phyloP scores from a whole-genome alignment of 345 rosid species.

The Eucalyptus decipiens region DNA sequence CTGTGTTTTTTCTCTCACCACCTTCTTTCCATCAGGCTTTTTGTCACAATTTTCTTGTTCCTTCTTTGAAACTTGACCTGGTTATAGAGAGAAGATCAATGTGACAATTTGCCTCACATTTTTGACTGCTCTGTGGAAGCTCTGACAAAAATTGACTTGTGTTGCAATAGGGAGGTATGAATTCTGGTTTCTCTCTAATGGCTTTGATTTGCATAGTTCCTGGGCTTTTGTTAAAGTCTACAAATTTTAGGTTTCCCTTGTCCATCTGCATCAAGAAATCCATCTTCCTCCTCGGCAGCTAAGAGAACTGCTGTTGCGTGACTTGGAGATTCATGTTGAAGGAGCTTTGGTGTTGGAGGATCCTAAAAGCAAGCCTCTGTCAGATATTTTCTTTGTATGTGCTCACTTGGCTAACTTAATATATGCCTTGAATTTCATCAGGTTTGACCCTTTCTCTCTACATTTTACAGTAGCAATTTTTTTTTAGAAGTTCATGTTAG shows the following conservation, averaged over 20 bases:
- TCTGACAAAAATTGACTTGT: constrained; percentile 36
- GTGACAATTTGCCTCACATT: constrained; percentile 21
- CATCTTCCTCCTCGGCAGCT: constrained; percentile 57
- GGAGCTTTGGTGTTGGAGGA: constrained; percentile 26
- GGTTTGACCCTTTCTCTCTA: constrained; percentile 28
- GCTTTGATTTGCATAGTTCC: background rate
- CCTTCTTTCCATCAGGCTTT: background rate
- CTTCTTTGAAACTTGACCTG: background rate
- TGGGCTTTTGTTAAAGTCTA: background rate
- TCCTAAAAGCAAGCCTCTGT: constrained; percentile 35
- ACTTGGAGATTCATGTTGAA: constrained; percentile 52
- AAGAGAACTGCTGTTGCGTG: constrained; percentile 65
- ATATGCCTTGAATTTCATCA: constrained; percentile 38
- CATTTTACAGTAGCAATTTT: background rate
- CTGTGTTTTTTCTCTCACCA: background rate
- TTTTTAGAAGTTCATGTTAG: background rate
- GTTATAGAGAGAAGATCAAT: constrained; percentile 37
- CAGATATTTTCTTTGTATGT: constrained; percentile 55
- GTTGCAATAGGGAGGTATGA: constrained; percentile 30
- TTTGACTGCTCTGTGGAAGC: constrained; percentile 81
- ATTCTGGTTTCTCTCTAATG: background rate
- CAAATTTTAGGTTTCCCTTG: constrained; percentile 29
- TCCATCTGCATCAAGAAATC: constrained; percentile 25
- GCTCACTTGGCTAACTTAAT: constrained; percentile 60
- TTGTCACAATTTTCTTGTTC: background rate